A percentile compares a stretch with the other conserved stretches of the same genome.
phyloP scores from a whole-genome alignment of 2,329 filamentous ascomycete genomes.

The Neofusicoccum laricinum region DNA sequence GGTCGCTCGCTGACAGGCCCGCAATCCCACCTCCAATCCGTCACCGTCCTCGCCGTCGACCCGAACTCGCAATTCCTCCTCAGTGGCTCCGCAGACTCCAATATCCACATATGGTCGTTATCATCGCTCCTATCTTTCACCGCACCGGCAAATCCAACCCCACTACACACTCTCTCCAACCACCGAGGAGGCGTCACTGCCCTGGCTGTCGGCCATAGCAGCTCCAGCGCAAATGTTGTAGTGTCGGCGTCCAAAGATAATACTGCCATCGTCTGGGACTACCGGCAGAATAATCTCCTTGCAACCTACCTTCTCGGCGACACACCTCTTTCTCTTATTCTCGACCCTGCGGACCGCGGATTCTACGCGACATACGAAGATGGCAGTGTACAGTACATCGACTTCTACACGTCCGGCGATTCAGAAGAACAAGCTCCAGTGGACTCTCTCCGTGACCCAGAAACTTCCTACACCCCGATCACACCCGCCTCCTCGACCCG shows the following conservation, averaged over 20 bases:
- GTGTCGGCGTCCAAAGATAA: conserved; percentile 83
- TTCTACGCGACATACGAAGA: conserved; percentile 80
- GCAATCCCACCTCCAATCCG: conserved; percentile 73
- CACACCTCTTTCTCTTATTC: conserved; percentile 66
- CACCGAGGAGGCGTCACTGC: conserved; percentile 72
- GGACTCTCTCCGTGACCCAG: conserved; percentile 48
- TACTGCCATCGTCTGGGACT: conserved; percentile 91
- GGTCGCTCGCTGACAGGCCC: conserved; percentile 74
- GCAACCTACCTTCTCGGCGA: conserved; percentile 78
- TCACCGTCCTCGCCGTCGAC: conserved; percentile 71
- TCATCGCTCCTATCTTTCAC: conserved; percentile 67
- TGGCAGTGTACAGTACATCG: conserved; percentile 74
- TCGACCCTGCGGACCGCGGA: conserved; percentile 82
- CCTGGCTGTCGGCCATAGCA: conserved; percentile 62
- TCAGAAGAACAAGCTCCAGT: conserved; percentile 30
- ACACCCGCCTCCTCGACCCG: conserved; percentile 38
- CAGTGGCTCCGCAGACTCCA: conserved; percentile 80
- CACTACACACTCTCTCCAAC: conserved; percentile 72
- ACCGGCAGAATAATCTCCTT: conserved; percentile 70
- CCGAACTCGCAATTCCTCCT: conserved; percentile 70
- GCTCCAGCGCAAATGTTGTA: conserved; percentile 73
- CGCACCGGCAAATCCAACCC: conserved; percentile 53
- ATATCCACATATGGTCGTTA: conserved; percentile 88
- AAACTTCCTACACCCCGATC: conserved; percentile 39
- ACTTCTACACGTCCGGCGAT: conserved; percentile 60